Percentiles rank a stretch among this genome's conserved stretches.
Evolutionary conservation across 1,284 basidiomycete species (phyloP).

Genomic region (Cerrena zonata): DNA sequence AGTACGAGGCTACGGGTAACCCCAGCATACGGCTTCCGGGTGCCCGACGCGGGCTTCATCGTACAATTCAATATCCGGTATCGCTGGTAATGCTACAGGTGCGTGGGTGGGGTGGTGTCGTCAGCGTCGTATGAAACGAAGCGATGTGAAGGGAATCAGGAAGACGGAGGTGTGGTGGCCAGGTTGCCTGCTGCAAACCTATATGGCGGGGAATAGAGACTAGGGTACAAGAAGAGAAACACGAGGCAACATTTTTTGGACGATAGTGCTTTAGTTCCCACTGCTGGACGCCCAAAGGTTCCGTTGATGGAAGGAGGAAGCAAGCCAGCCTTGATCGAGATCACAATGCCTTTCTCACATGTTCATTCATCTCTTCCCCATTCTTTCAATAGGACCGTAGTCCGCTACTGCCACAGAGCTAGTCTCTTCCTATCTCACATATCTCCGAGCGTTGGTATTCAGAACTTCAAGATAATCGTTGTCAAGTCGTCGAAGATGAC

Average conservation of each 20-base stretch:
- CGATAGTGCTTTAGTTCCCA: conserved; percentile 8
- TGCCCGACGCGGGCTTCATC: conserved; percentile 39
- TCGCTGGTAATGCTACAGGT: background rate
- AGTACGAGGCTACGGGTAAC: conserved; percentile 56
- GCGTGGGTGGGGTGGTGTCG: conserved; percentile 7
- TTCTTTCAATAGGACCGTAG: background rate
- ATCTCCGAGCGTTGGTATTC: background rate
- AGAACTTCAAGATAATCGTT: no score
- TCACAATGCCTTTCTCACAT: background rate
- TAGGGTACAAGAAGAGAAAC: conserved; percentile 7
- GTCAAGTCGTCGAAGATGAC: background rate
- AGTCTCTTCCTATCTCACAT: background rate
- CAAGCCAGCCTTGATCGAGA: background rate
- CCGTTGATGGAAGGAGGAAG: conserved; percentile 2
- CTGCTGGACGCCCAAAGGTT: conserved; percentile 11
- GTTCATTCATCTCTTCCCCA: background rate
- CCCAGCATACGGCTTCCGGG: conserved; percentile 67
- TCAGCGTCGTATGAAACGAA: conserved; percentile 7
- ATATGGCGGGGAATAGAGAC: conserved; percentile 6
- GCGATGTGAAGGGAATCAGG: background rate
- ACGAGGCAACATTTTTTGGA: conserved; percentile 15
- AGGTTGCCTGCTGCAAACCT: conserved; percentile 2
- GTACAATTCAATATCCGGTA: conserved; percentile 8
- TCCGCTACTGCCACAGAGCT: no score
- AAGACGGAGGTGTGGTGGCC: background rate